These are phyloP conservation scores for Saccharomyces hybrid DNA, from an alignment of 1,139 yeast species.

Conservation along the genomic window DNA sequence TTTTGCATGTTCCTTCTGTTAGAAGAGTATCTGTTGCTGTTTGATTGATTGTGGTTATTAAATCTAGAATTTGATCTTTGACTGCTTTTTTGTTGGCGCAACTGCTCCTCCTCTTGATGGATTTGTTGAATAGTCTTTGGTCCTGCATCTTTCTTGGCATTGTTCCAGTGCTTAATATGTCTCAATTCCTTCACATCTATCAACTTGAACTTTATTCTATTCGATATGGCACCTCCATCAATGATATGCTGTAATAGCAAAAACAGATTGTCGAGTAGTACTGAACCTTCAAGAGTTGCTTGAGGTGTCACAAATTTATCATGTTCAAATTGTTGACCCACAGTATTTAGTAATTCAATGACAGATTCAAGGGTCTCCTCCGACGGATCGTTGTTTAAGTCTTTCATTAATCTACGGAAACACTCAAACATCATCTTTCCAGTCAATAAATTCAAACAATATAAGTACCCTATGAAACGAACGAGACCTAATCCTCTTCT, in stretches of 20 bases:
- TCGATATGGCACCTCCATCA: conserved; percentile 51
- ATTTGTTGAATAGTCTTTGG: conserved; percentile 92
- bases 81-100: conserved; percentile 33
- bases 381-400: conserved; percentile 58
- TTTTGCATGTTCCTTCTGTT: conserved; percentile 17
- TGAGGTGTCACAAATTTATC: conserved; percentile 25
- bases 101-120: conserved; percentile 67
- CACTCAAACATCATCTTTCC: conserved; percentile 73
- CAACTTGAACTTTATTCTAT: conserved; percentile 80
- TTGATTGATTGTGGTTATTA: conserved; percentile 8
- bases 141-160: conserved; percentile 54
- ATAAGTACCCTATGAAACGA: conserved; percentile 90
- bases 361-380: conserved; percentile 91
- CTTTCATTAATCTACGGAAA: conserved; percentile 49
- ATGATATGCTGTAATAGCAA: conserved; percentile 52
- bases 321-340: conserved; percentile 71
- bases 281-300: conserved; percentile 29
- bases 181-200: conserved; percentile 84
- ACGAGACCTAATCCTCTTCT: conserved; percentile 97
- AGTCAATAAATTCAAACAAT: conserved; percentile 66
- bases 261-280: conserved; percentile 54
- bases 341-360: conserved; percentile 75
- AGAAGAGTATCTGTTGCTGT: conserved; percentile 15
- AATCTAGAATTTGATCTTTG: conserved; percentile 30
- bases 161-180: too few relatives aligned